Conservation (phyloP, 164 flowering plant species). For the Paratinospora sagittata region DNA sequence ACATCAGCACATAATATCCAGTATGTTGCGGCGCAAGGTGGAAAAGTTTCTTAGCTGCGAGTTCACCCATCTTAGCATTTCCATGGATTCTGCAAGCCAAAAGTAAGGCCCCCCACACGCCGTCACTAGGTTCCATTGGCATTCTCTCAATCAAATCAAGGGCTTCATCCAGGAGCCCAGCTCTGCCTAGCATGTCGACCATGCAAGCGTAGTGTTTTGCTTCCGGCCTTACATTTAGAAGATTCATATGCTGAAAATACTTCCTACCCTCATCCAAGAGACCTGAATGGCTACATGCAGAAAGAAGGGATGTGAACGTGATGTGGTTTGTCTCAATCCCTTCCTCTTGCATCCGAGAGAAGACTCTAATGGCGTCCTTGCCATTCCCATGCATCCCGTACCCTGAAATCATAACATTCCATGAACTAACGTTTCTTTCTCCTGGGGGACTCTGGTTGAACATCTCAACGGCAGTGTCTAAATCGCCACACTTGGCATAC, state of each 20-base stretch:
- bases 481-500: slow-evolving; percentile 45
- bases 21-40: slow-evolving; percentile 35
- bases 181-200: slow-evolving; percentile 48
- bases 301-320: slow-evolving; percentile 36
- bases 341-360: slow-evolving; percentile 28
- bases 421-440: slow-evolving; percentile 27
- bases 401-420: slow-evolving; percentile 43
- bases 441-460: slow-evolving; percentile 19
- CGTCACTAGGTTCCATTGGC: slow-evolving; percentile 33
- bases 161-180: slow-evolving; percentile 37
- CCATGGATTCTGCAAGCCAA: slow-evolving; percentile 46
- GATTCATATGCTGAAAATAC: slow-evolving; percentile 31
- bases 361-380: slow-evolving; percentile 30
- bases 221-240: slow-evolving; percentile 20
- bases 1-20: slow-evolving; percentile 42
- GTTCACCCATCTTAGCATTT: slow-evolving; percentile 29
- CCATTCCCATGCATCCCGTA: slow-evolving; percentile 43
- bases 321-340: slow-evolving; percentile 37
- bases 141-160: slow-evolving; percentile 30
- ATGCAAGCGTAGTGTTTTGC: slow-evolving; percentile 43
- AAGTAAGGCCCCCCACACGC: slow-evolving; percentile 46
- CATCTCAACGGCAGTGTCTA: slow-evolving; percentile 29
- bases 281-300: slow-evolving; percentile 48
- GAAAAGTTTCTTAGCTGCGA: slow-evolving; percentile 35
- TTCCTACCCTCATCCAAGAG: slow-evolving; percentile 38